Evolutionary conservation across 2,329 filamentous ascomycete genomes (phyloP), one percentile per base, ranked within the genome.

Genomic region (Niveomyces coronatus): DNA sequence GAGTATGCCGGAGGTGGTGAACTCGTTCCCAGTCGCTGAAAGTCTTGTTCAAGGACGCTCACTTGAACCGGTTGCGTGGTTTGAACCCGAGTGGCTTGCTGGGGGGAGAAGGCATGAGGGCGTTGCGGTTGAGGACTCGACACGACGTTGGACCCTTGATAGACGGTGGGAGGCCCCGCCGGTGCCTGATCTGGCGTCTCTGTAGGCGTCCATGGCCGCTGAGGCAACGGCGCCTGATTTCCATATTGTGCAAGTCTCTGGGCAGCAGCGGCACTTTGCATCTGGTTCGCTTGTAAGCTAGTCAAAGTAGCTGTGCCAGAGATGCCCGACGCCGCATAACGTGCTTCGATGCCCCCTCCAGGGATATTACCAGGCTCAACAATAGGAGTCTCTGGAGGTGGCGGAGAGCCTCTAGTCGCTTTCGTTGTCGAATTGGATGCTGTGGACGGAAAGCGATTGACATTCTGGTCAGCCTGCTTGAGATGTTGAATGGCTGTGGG

Each of bases 1-100:
- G 86, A 91, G 59, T 98, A 98, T 5, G 91, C 89, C n/a, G 91
- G 91, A 15, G 91, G 91, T 11, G 89, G 88, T 38, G 86, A 87
- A 16, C 85, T 83, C 20, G 79, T 71, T 48, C 85, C 78, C 71
- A 94, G 72, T 14, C 86, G 78, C 48, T 86, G 79, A 55, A 94
- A 83, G 49, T 94, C 88, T 49, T 87, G 81, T 52, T 93, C 85
- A 24, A 94, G 60, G n/a, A 84, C 74, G 61, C 76, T 86, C 43
- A 76, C 68, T 48, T 79, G 76, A 22, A 76, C 57, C 36, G 56
- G 52, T 39, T 57, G 44, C 47, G 41, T 50, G 40, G 24, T 14
- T n/a, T 35, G 35, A 10, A 9, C 14, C 28, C 55, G 57, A 39
- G 39, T 47, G 37, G 38, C 47, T 40, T 57, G 52, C 40, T 68